A percentile compares a stretch with the other conserved stretches of the same genome.
Evolutionary conservation across 1,139 yeast species (phyloP).

Genomic region (Lodderomyces jiufengensis): DNA sequence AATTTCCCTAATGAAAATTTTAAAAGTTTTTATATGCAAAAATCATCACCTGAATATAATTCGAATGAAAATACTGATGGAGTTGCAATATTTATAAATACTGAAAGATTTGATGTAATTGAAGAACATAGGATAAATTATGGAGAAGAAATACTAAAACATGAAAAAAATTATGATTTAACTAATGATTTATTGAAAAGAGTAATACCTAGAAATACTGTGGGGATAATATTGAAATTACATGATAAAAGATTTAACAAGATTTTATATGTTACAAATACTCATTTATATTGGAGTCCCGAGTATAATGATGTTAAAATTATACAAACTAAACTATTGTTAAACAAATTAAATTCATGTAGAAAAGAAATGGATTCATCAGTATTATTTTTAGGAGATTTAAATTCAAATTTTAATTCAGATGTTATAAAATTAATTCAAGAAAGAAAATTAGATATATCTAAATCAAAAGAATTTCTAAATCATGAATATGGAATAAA

Average conservation of each 20-base stretch:
- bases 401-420: slow-evolving; percentile 50
- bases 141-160: slow-evolving; percentile 30
- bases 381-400: slow-evolving; percentile 46
- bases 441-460: slow-evolving; percentile 29
- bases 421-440: slow-evolving; percentile 44
- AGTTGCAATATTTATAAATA: slow-evolving; percentile 50
- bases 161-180: slow-evolving; percentile 30
- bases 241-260: slow-evolving; percentile 39
- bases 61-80: slow-evolving; percentile 51
- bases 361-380: slow-evolving; percentile 12
- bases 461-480: slow-evolving; percentile 22
- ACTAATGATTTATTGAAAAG: slow-evolving; percentile 34
- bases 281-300: slow-evolving; percentile 58
- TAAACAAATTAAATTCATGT: slow-evolving; percentile 25
- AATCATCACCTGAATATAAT: slow-evolving; percentile 47
- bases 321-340: slow-evolving; percentile 47
- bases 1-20: slow-evolving; percentile 29
- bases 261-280: slow-evolving; percentile 46
- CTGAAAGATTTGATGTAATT: slow-evolving; percentile 41
- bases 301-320: slow-evolving; percentile 52
- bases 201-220: slow-evolving; percentile 52
- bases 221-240: slow-evolving; percentile 46
- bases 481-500: slow-evolving; percentile 32
- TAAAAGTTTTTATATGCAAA: slow-evolving; percentile 44
- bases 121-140: slow-evolving; percentile 40